Base-by-base conservation (phyloP, 192 early-diverging fungal genomes). In the Coemansia erecta region DNA sequence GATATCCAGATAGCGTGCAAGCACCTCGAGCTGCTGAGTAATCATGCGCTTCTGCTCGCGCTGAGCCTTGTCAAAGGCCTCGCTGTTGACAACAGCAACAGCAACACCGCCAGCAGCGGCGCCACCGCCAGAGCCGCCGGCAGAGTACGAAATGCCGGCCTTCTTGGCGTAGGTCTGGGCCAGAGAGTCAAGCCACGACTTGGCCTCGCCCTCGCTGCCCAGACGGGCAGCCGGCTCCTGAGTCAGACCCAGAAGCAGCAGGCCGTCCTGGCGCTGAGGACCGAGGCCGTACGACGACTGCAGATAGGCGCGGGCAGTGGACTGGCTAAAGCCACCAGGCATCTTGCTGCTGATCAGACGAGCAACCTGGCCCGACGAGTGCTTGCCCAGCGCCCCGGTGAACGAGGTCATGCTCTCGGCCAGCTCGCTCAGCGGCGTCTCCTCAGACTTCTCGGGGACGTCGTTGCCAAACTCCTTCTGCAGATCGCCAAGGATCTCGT, bases 401-500 rank as follows among this genome's bases (percentile, higher is more conserved):
- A 58, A 58, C 53, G 69, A 67, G 52, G 81, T 81, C 40, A 95
- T 70, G 31, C 84, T 77, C 33, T 82, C 76, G 47, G 84, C 86
- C n/a, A 94, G 84, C 67, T 95, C 93, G 44, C 82, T 84, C 49
- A 95, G 80, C 22, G 93, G 90, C 35, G 87, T 82, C 77, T 95
- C 93, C 67, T 95, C 93, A 57, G 90, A 85, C 80, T 93, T 93
- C 64, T 95, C 93, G 44, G 91, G 87, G 44, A 90, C 86, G 61
- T 79, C 84, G 61, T 81, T 85, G 64, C 86, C 86, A 80, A 95
- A 92, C 76, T 95, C 93, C 63, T 90, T 91, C 56, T 86, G 89
- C 28, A 95, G 80, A 70, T 95, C 93, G 72, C 93, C 93, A 64
- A 95, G 83, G 47, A 95, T 92, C 68, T 95, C 93, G 81, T 95